Base-by-base conservation (phyloP, 2,329 filamentous ascomycete species). In the Sarocladium oryzae region DNA sequence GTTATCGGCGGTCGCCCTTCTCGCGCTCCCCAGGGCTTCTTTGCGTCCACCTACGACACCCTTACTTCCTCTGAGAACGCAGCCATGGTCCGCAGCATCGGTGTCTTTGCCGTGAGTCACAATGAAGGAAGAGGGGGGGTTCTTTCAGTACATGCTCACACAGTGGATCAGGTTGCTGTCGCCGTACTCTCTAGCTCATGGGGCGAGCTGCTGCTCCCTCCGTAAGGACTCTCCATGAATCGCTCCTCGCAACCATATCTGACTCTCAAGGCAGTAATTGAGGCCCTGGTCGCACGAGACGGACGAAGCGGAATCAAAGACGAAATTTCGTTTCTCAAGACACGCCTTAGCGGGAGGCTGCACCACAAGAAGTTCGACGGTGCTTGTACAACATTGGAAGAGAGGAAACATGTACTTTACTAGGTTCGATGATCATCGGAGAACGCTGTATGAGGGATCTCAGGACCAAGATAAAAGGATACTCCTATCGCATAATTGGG, bases 1-100 rank as follows among this genome's bases (percentile, higher is more conserved):
- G 75, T 81, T 58, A 70, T 70, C 58, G 67, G 69, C 46, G 65
- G 66, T 45, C 58, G 65, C 55, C 67, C 69, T 56, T 64, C 72
- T 46, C 68, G 43, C n/a, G 43, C 43, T 11, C 66, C 70, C 54
- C 68, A 69, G 55, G 77, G 83, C 56, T 75, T 80, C 66, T 58
- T 86, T 57, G 72, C 71, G 59, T 73, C 73, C 52, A 74, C 79
- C 57, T 87, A 86, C 67, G 74, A 78, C 54, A 73, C 80, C 57
- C 62, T 87, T 61, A 86, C 82, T 51, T 78, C 79, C 24, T 68
- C 84, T 30, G 85, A 88, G 63, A 88, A 88, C 68, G 76, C 81
- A 46, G 78, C 82, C 52, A 78, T 87, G 52, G 84, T 88, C 54
- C 77, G 81, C 60, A 86, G 84, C 63, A 70, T 88, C 58, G 74